Percentiles rank a stretch among this genome's conserved stretches.
Evolutionary conservation across 202 grass and related monocot species (phyloP).

Genomic region (Eragrostis tef): DNA sequence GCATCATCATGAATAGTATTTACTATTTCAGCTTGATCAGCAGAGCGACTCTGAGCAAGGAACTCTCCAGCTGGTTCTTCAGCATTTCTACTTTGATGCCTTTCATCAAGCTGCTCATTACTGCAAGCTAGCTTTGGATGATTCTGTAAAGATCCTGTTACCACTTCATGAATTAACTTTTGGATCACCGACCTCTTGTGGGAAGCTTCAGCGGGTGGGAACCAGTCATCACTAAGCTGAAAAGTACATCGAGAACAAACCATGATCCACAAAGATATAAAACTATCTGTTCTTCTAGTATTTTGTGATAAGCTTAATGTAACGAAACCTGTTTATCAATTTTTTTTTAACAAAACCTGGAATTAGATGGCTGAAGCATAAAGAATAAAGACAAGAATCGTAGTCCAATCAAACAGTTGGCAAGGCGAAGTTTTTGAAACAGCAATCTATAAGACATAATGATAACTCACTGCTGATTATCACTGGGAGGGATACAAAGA

Average conservation of each 20-base stretch:
- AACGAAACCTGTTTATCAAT: no score
- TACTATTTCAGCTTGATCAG: constrained; percentile 43
- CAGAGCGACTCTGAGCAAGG: constrained; percentile 36
- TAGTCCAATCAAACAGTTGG: neutral
- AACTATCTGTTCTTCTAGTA: constrained; percentile 25
- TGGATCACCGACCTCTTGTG: constrained; percentile 73
- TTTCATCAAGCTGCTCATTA: constrained; percentile 47
- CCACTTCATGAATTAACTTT: constrained; percentile 72
- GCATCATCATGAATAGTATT: constrained; percentile 34
- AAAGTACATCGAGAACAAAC: constrained; percentile 39
- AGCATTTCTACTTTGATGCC: constrained; percentile 47
- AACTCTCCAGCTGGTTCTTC: constrained; percentile 51
- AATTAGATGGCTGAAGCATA: neutral
- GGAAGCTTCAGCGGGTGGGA: constrained; percentile 84
- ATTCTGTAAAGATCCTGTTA: constrained; percentile 52
- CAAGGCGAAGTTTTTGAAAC: neutral
- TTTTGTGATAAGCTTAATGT: neutral
- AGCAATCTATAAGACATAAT: constrained; percentile 20
- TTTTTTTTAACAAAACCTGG: no score
- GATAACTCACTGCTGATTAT: neutral
- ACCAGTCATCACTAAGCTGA: constrained; percentile 86
- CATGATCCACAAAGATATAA: constrained; percentile 24
- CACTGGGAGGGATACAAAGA: constrained; percentile 36
- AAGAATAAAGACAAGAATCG: neutral
- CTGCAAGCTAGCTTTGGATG: constrained; percentile 40